phyloP scores from a whole-genome alignment of 345 rosid genomes.

The Brassica incana region DNA sequence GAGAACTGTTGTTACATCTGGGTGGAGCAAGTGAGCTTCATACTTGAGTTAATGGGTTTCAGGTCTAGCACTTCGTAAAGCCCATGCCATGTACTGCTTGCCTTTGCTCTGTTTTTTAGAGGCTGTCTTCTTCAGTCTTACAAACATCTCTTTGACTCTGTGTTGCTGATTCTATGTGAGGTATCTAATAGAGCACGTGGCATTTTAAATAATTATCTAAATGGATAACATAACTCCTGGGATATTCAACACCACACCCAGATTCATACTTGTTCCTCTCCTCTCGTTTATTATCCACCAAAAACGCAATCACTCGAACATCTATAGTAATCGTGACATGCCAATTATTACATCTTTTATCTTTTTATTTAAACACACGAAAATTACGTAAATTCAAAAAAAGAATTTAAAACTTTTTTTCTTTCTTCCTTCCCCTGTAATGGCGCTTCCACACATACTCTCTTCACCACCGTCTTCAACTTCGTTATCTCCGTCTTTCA shows the following conservation, averaged over 20 bases:
- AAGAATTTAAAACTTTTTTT: background rate
- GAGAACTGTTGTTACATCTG: background rate
- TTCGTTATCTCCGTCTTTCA: slow-evolving; percentile 27
- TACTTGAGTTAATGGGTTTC: background rate
- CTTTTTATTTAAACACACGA: background rate
- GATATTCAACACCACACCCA: slow-evolving; percentile 26
- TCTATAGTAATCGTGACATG: background rate
- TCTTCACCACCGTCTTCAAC: slow-evolving; percentile 47
- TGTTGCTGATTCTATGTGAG: background rate
- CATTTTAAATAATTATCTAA: background rate
- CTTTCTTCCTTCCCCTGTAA: slow-evolving; percentile 10
- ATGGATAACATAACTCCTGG: slow-evolving; percentile 28
- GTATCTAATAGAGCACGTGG: slow-evolving; percentile 9
- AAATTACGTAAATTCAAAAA: background rate
- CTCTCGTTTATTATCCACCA: slow-evolving; percentile 37
- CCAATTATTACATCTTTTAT: background rate
- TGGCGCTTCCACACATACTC: slow-evolving; percentile 74
- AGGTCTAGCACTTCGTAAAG: background rate
- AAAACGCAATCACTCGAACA: slow-evolving; percentile 12
- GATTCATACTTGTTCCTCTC: slow-evolving; percentile 14
- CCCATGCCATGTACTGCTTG: background rate
- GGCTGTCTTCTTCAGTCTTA: background rate
- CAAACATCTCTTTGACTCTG: background rate
- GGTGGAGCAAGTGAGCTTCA: background rate
- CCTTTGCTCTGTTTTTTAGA: background rate